Conservation (phyloP, 306 rosid genomes). For the Lathyrus aphaca region DNA sequence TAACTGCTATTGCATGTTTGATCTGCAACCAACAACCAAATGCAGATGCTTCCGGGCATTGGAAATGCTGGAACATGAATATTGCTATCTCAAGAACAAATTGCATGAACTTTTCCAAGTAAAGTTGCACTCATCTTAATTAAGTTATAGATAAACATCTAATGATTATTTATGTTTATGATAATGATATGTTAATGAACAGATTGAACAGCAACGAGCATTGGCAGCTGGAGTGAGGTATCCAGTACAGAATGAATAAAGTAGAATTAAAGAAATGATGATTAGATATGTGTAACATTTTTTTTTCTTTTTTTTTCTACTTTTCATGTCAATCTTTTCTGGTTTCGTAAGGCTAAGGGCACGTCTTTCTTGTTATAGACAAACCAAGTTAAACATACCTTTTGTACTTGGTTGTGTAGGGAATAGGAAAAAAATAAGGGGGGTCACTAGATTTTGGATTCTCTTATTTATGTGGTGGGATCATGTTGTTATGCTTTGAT, state of each 20-base stretch:
- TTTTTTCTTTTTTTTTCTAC: neutral
- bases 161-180: neutral
- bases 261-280: neutral
- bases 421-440: neutral
- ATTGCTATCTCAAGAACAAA: constrained; percentile 92
- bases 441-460: constrained; percentile 33
- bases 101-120: constrained; percentile 92
- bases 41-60: constrained; percentile 83
- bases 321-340: neutral
- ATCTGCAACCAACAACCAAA: neutral
- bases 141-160: too few species aligned
- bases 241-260: constrained; percentile 63
- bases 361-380: constrained; percentile 13
- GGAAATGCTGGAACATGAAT: constrained; percentile 88
- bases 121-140: constrained; percentile 16
- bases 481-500: constrained; percentile 28
- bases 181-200: constrained; percentile 26
- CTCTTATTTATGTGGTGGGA: constrained; percentile 19
- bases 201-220: constrained; percentile 89
- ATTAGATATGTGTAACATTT: neutral
- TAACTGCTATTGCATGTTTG: neutral
- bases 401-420: constrained; percentile 14
- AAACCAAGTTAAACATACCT: constrained; percentile 2
- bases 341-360: constrained; percentile 14
- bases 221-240: constrained; percentile 84